Percentiles rank a stretch among this genome's conserved stretches.
phyloP scores from a whole-genome alignment of 2,329 filamentous ascomycete species.

The Trichoderma sp. region DNA sequence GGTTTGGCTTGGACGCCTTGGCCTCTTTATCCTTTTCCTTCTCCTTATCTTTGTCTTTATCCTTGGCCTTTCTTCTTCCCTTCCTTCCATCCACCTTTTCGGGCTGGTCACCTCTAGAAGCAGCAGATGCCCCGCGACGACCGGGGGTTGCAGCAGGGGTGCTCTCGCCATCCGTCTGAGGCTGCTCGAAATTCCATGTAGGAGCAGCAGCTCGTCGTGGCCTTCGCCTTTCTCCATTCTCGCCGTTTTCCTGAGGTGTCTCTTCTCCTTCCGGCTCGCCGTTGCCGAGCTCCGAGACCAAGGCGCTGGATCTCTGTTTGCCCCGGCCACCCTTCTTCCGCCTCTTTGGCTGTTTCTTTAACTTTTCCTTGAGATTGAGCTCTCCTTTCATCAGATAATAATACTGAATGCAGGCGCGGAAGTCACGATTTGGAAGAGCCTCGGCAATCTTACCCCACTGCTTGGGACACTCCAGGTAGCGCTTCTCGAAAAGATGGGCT shows the following conservation, averaged over 20 bases:
- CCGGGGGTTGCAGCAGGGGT: constrained; percentile 60
- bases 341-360: constrained; percentile 63
- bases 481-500: constrained; percentile 68
- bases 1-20: constrained; percentile 44
- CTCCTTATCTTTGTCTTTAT: constrained; percentile 37
- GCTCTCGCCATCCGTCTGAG: constrained; percentile 60
- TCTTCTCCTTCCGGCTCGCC: constrained; percentile 60
- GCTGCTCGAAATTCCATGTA: constrained; percentile 67
- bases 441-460: constrained; percentile 80
- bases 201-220: constrained; percentile 69
- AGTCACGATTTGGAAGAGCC: constrained; percentile 66
- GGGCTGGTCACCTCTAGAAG: constrained; percentile 44
- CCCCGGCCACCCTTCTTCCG: constrained; percentile 57
- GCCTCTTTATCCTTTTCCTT: constrained; percentile 21
- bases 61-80: constrained; percentile 43
- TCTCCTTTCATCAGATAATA: constrained; percentile 81
- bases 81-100: constrained; percentile 50
- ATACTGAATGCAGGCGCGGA: constrained; percentile 80
- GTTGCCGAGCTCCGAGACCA: constrained; percentile 67
- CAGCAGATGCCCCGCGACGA: constrained; percentile 46
- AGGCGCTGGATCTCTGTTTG: constrained; percentile 62
- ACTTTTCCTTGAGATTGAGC: constrained; percentile 74
- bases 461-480: constrained; percentile 75
- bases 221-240: constrained; percentile 61
- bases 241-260: constrained; percentile 52